Base-by-base conservation (phyloP, 345 rosid species). In the Crucihimalaya himalaica region DNA sequence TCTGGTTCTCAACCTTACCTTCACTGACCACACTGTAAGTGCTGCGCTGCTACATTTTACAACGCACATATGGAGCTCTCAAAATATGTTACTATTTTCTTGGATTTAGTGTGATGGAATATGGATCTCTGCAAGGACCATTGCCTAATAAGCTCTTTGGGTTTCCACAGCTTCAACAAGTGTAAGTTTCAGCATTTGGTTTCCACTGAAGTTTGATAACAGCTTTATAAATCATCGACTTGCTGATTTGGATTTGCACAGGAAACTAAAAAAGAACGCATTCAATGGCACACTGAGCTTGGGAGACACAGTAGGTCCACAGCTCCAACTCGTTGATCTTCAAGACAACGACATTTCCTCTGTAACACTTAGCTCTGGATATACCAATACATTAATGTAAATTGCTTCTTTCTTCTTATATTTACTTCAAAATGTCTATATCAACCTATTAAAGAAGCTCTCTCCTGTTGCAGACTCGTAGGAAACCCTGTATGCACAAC, bases 401-500 rank as follows among this genome's bases (percentile, higher is more conserved):
- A 82, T 42, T 47, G 34, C 32, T 69, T 68, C 39, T 50, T 72
- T 15, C 12, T 14, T 45, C 52, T 25, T 18, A 35, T 16, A 31
- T 64, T 53, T 40, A 23, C 51, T 23, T 47, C 5, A 63, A 60
- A 40, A 16, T 11, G 8, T 46, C 13, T 67, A 14, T 56, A 46
- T 8, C n/a, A 46, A 18, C 55, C 42, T 15, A 71, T 37, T 53
- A n/a, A 31, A 8, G 42, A 62, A 68, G 60, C 46, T 77, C 34
- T 77, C 60, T 55, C 13, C 71, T 58, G 52, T 52, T 83, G 83
- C 83, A 92, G 97, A 68, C 94, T 95, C 66, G 55, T 88, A 40
- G 97, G 97, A 65, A 95, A 95, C 73, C 97, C 97, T 0, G 97
- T 92, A 21, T 95, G 99, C 77, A 68, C 74, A 23, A 71, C 84